Evolutionary conservation across 805 yeast species (phyloP), one percentile per base, ranked within the genome.

Genomic region (Candida silvicultrix): DNA sequence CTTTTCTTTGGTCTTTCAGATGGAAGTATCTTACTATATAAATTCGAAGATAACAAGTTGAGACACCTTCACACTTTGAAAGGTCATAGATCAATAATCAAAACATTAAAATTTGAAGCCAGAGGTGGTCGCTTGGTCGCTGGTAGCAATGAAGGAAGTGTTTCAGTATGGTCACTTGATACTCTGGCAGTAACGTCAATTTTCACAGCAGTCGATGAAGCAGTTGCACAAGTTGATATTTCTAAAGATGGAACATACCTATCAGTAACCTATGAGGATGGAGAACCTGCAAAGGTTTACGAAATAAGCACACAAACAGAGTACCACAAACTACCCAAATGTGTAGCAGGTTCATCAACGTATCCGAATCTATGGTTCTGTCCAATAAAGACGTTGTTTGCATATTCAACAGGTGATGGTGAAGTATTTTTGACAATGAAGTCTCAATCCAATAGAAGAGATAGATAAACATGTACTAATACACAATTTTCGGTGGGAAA

Each of bases 131-230:
- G 60, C 51, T 46, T 83, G 11, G 71, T 74, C 2, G 73, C 72
- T 2, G 88, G 85, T 0, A 68, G 82, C 18, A 73, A 71, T 45
- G 85, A 80, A 49, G 85, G 85, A 22, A 68, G 74, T 18, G 70
- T 77, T 7, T 69, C 79, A 18, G 36, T 77, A 11, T 80, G 83
- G 82, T 65, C 67, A 36, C 57, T 73, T 8, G 48, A 57, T 2
- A 66, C 68, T 23, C 60, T 77, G 61, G 60, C 69, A 44, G 65
- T 67, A 40, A 46, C 56, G n/a, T 57, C 59, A 32, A 70, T 73
- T 0, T 54, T 74, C 12, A 59, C 73, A 34, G 52, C 64, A n/a
- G 59, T 68, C 2, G 78, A 73, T 54, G 73, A 73, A 46, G 67
- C 77, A 2, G 59, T 79, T 9, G 53, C 65, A 3, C 52, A 67